Conservation (phyloP, 176 grass and related monocot genomes). For the Oryza meridionalis region DNA sequence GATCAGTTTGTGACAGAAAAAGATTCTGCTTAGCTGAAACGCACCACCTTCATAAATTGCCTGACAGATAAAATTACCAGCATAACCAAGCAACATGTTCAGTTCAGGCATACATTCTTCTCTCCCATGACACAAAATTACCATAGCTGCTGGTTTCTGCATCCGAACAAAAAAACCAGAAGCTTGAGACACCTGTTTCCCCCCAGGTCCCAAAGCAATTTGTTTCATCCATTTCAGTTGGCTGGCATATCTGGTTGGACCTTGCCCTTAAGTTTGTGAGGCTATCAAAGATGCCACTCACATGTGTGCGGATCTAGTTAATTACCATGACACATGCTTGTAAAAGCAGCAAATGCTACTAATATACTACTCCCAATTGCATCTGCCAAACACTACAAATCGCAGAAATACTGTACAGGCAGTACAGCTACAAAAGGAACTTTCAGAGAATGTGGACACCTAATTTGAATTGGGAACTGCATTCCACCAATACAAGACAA, state of each 20-base stretch:
- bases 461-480: conserved; percentile 24
- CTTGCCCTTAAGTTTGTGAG: neutral
- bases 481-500: conserved; percentile 1
- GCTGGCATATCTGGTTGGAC: neutral
- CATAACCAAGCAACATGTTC: neutral
- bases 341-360: conserved; percentile 20
- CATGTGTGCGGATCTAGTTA: conserved; percentile 3
- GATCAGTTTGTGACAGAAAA: neutral
- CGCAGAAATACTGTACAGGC: neutral
- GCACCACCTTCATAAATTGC: neutral
- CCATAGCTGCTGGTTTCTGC: neutral
- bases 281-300: neutral
- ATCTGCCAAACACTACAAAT: neutral
- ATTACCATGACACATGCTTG: conserved; percentile 28
- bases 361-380: conserved; percentile 20
- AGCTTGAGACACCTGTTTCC: neutral
- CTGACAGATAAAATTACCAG: neutral
- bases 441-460: neutral
- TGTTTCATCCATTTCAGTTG: neutral
- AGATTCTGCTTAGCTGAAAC: neutral
- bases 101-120: neutral
- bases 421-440: neutral
- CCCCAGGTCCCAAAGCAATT: neutral
- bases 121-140: neutral
- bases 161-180: neutral